These are phyloP conservation scores for Pyrenophora teres DNA, from an alignment of 2,329 filamentous ascomycete species.

Conservation along the genomic window DNA sequence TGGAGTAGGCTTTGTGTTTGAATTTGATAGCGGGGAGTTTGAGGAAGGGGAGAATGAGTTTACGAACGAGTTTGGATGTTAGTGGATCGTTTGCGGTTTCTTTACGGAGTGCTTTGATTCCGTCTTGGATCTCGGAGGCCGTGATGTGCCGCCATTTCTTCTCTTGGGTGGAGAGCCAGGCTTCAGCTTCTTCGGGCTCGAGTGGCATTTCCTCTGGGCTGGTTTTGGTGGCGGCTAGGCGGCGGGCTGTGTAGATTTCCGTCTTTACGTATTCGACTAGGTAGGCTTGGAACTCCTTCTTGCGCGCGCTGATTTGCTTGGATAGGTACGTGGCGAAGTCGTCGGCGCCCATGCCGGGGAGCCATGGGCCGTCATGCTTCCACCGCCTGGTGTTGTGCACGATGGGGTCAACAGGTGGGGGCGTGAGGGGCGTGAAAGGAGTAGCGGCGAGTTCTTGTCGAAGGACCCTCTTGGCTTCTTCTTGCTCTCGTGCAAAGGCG, in stretches of 20 bases:
- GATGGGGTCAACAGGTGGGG: slow-evolving; percentile 25
- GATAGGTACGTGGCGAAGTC: slow-evolving; percentile 59
- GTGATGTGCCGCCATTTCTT: slow-evolving; percentile 37
- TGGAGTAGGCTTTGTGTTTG: slow-evolving; percentile 26
- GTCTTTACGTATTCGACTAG: slow-evolving; percentile 40
- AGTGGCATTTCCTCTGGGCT: slow-evolving; percentile 19
- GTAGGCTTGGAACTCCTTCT: slow-evolving; percentile 37
- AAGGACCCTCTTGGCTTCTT: slow-evolving; percentile 14
- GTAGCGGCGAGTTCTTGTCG: slow-evolving; percentile 15
- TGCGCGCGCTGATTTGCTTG: slow-evolving; percentile 49
- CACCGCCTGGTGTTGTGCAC: slow-evolving; percentile 51
- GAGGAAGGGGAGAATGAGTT: slow-evolving; percentile 59
- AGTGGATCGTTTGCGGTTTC: slow-evolving; percentile 54
- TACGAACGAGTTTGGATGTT: slow-evolving; percentile 56
- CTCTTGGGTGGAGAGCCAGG: slow-evolving; percentile 24
- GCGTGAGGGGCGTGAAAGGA: slow-evolving; percentile 26
- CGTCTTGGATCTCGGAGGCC: slow-evolving; percentile 27
- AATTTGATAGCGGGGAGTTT: slow-evolving; percentile 56
- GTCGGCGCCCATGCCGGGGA: slow-evolving; percentile 59
- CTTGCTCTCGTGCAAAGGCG: slow-evolving; percentile 5
- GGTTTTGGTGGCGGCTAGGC: slow-evolving; percentile 21
- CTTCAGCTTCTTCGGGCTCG: slow-evolving; percentile 31
- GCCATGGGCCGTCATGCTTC: slow-evolving; percentile 64
- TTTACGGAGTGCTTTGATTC: slow-evolving; percentile 50
- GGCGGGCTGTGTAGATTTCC: slow-evolving; percentile 39